Conservation (phyloP, 75 land plant genomes). For the Pinus albicaulis region DNA sequence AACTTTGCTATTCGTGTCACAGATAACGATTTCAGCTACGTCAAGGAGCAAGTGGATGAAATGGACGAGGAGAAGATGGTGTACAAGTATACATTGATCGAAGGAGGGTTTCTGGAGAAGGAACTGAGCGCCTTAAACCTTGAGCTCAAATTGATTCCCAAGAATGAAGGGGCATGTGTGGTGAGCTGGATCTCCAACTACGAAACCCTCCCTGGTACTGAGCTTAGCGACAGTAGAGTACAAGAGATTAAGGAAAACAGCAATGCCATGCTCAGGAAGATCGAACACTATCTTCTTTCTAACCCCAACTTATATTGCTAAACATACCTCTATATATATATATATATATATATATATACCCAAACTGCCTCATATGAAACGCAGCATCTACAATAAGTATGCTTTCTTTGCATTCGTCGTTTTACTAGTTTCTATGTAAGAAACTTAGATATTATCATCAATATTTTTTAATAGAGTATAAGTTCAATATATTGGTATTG, state of each 20-base stretch:
- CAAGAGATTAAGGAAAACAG: constrained; percentile 15
- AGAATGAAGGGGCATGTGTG: too few relatives aligned
- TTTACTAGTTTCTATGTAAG: too few relatives aligned
- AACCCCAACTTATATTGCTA: constrained; percentile 21
- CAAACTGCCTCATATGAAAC: too few relatives aligned
- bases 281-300: constrained; percentile 33
- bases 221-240: constrained; percentile 19
- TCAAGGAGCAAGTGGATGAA: constrained; percentile 17
- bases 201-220: constrained; percentile 6
- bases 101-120: constrained; percentile 23
- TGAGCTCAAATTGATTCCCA: constrained; percentile 8
- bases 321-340: neutral
- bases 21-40: constrained; percentile 8
- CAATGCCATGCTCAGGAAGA: constrained; percentile 21
- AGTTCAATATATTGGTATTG: too few relatives aligned
- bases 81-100: constrained; percentile 23
- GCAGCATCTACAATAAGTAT: too few relatives aligned
- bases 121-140: constrained; percentile 1
- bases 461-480: too few relatives aligned
- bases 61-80: constrained; percentile 15
- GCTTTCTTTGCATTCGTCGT: too few relatives aligned
- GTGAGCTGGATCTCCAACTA: constrained; percentile 7
- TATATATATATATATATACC: neutral
- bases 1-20: neutral
- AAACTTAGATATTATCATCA: too few relatives aligned